Evolutionary conservation across 2,329 filamentous ascomycete genomes (phyloP), one percentile per base, ranked within the genome.

Genomic region (Hypomyces rosellus): DNA sequence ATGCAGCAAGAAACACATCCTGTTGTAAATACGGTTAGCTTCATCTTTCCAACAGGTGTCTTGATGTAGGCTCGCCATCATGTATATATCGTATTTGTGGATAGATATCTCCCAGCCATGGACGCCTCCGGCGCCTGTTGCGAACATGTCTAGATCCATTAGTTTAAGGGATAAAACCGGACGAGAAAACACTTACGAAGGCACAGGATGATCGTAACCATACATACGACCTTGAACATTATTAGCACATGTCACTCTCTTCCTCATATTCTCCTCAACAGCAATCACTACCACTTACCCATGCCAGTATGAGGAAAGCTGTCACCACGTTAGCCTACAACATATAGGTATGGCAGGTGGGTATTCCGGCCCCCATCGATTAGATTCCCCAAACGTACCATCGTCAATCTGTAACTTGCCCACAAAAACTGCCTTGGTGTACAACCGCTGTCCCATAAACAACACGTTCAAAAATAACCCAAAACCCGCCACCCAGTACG

Each of bases 31-130:
- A 15, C 9, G 6, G 43, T 57, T 42, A 54, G 40, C n/a, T 15
- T 8, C 25, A 3, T 46, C 5, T 12, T 11, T n/a, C 12, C 36
- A 38, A 38, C 7, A 38, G 6, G 7, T 38, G 36, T n/a, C 13
- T 16, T 9, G 14, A 38, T 38, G 12, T n/a, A n/a, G 36, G 43
- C 54, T 47, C 34, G 59, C 64, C 47, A 58, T 51, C 7, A 65
- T 33, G 30, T 61, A 64, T 3, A 48, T 45, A 37, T 62, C 62
- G 47, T 59, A 64, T 14, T 58, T 57, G 0, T 58, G 52, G 9
- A 65, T 49, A 0, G 64, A 49, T 2, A 65, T 63, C 46, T 67
- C 65, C 65, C 65, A 67, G 0, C 47, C 57, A 18, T 67, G 64
- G 1, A 64, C 60, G 6, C 65, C 64, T 8, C 60, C 61, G 22